phyloP scores from a whole-genome alignment of 768 basidiomycete genomes.

The Lactifluus echinatus region DNA sequence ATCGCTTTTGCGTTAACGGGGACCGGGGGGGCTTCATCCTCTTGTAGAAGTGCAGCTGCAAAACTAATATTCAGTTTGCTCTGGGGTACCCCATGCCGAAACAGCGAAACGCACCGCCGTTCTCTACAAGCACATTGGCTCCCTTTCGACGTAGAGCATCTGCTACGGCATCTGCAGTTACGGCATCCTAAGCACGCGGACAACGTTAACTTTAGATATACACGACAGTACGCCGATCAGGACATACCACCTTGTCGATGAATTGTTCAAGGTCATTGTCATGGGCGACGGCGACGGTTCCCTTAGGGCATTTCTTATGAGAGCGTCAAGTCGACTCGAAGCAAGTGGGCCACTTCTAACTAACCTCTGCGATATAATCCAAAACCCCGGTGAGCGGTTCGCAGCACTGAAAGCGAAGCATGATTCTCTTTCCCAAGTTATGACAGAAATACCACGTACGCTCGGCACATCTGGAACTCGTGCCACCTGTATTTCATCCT shows the following conservation, averaged over 20 bases:
- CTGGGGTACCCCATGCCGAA: too few relatives aligned
- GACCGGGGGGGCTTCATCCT: neutral
- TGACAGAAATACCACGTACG: neutral
- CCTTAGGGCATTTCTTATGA: slow-evolving; percentile 8
- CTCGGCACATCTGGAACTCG: neutral
- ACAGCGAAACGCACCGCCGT: slow-evolving; percentile 2
- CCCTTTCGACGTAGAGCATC: slow-evolving; percentile 8
- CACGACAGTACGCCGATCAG: neutral
- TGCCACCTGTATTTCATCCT: neutral
- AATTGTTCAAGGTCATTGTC: slow-evolving; percentile 4
- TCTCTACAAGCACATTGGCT: slow-evolving; percentile 1
- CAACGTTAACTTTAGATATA: neutral
- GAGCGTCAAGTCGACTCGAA: neutral
- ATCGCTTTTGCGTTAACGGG: neutral
- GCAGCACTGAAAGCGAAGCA: neutral
- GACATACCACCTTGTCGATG: slow-evolving; percentile 10
- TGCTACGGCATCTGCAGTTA: slow-evolving; percentile 9
- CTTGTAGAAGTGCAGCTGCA: slow-evolving; percentile 3
- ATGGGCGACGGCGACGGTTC: slow-evolving; percentile 6
- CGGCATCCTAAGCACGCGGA: neutral
- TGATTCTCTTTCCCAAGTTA: neutral
- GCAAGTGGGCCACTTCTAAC: neutral
- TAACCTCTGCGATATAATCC: slow-evolving; percentile 12
- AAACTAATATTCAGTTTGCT: neutral
- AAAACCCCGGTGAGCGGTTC: slow-evolving; percentile 1